Evolutionary conservation across 192 early-diverging fungal genomes (phyloP), one percentile per base, ranked within the genome.

Genomic region (Backusella sp.): DNA sequence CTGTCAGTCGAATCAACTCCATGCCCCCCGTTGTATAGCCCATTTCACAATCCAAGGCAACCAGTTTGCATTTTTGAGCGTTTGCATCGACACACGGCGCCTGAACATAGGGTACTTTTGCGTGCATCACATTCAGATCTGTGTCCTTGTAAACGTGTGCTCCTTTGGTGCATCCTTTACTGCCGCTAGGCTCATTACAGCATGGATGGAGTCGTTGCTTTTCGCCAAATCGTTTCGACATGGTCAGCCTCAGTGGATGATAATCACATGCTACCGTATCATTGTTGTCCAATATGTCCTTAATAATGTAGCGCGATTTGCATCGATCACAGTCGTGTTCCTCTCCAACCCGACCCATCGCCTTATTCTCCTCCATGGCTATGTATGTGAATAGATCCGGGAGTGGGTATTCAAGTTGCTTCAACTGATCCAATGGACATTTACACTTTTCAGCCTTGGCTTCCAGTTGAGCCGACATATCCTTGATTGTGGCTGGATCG

Each of bases 31-130:
- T 86, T 2, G 92, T 93, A 70, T 93, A 93, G 8, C 88, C 85
- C 92, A 93, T 93, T 82, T 93, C 92, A 73, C 92, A 93, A 82
- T 93, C 92, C 68, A 92, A 75, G 0, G 87, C 92, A 23, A 91
- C 86, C 26, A 91, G 66, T 8, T 74, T 17, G 19, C 76, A 39
- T 7, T 73, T 56, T 4, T 68, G 44, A 12, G 46, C 49, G 1
- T 49, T 32, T 17, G 77, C 34, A 52, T 35, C 34, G 3, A 37
- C 62, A 36, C 82, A 76, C 0, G 85, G 83, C 67, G 87, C 86
- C 66, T 79, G 70, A 3, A 82, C 34, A 66, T 80, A 85, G 12
- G 77, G 82, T 32, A 84, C 86, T 42, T 83, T 76, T 37, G 59
- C 44, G 73, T 91, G 82, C 59, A 92, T 62, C 9, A 53, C 52